A percentile compares a stretch with the other conserved stretches of the same genome.
Evolutionary conservation across 1,284 basidiomycete species (phyloP).

Genomic region (Porodaedalea pini): DNA sequence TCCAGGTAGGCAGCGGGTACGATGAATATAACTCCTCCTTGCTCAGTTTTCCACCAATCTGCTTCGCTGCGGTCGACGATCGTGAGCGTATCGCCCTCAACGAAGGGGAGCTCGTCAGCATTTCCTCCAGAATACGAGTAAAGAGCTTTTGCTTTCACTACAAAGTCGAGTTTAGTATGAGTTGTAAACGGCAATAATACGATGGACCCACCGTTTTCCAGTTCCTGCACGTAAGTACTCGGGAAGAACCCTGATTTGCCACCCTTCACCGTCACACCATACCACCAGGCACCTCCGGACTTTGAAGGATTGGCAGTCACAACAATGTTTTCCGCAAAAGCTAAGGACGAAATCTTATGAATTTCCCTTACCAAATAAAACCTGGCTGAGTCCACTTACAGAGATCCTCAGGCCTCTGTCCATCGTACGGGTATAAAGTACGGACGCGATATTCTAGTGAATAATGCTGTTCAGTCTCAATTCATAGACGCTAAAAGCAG

Average conservation of each 20-base stretch:
- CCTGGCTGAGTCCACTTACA: constrained; percentile 43
- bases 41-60: constrained; percentile 94
- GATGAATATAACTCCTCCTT: constrained; percentile 77
- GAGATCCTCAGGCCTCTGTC: constrained; percentile 83
- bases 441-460: constrained; percentile 65
- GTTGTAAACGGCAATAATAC: constrained; percentile 23
- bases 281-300: constrained; percentile 89
- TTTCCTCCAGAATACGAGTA: constrained; percentile 73
- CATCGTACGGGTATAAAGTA: constrained; percentile 80
- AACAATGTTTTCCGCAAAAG: constrained; percentile 80
- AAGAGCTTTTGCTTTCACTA: constrained; percentile 69
- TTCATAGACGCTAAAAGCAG: constrained; percentile 8
- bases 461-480: constrained; percentile 13
- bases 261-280: constrained; percentile 68
- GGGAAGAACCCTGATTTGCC: constrained; percentile 88
- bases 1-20: constrained; percentile 89
- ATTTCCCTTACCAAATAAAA: neutral
- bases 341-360: constrained; percentile 36
- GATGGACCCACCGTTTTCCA: constrained; percentile 56
- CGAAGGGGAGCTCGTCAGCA: constrained; percentile 78
- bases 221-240: constrained; percentile 78
- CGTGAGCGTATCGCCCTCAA: constrained; percentile 70
- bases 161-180: constrained; percentile 9
- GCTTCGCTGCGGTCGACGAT: constrained; percentile 79
- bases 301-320: constrained; percentile 84